These are phyloP conservation scores for Cyclocybe aegerita DNA, from an alignment of 768 basidiomycete species.

Conservation along the genomic window DNA sequence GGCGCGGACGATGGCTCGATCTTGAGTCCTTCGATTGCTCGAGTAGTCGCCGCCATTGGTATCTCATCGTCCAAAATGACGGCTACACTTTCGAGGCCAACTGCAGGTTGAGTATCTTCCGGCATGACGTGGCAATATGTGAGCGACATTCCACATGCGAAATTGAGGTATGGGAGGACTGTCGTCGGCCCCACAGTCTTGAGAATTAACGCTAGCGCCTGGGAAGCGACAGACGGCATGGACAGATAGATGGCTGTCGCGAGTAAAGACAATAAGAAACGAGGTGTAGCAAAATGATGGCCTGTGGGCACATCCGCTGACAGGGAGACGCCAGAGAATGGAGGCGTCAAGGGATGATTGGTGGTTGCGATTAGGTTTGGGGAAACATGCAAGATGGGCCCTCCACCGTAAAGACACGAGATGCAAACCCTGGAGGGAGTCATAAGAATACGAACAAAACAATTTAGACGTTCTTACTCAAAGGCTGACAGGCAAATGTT, in stretches of 20 bases:
- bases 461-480: slow-evolving; percentile 58
- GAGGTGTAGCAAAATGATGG: slow-evolving; percentile 75
- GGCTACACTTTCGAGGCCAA: slow-evolving; percentile 71
- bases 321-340: slow-evolving; percentile 41
- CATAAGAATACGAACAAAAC: slow-evolving; percentile 1
- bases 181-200: slow-evolving; percentile 80
- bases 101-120: slow-evolving; percentile 58
- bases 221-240: slow-evolving; percentile 71
- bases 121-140: slow-evolving; percentile 30
- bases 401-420: slow-evolving; percentile 83
- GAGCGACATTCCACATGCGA: slow-evolving; percentile 75
- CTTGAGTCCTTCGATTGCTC: slow-evolving; percentile 15
- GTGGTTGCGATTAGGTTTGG: slow-evolving; percentile 64
- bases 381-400: slow-evolving; percentile 71
- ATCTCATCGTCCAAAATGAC: slow-evolving; percentile 40
- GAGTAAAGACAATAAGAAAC: slow-evolving; percentile 82
- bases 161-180: slow-evolving; percentile 72
- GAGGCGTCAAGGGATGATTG: slow-evolving; percentile 67
- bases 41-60: slow-evolving; percentile 2
- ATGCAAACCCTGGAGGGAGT: slow-evolving; percentile 66
- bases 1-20: slow-evolving; percentile 8
- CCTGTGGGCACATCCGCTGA: slow-evolving; percentile 39
- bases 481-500: slow-evolving; percentile 55
- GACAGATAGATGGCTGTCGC: slow-evolving; percentile 87
- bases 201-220: slow-evolving; percentile 71